Evolutionary conservation across 768 basidiomycete genomes (phyloP).

Genomic region (Russula brevipes): DNA sequence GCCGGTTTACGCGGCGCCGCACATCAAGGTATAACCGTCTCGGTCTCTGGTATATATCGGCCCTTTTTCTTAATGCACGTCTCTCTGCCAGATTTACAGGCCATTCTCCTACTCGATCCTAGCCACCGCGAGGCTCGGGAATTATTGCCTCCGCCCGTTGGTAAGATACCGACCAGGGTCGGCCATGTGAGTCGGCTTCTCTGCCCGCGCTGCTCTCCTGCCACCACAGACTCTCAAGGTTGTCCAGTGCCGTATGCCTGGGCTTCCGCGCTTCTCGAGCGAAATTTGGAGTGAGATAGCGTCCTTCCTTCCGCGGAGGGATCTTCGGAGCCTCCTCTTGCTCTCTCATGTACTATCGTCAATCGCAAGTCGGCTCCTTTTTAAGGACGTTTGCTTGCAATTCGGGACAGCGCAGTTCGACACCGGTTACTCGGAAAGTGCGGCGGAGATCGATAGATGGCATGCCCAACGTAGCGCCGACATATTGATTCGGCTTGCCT

Average conservation of each 20-base stretch:
- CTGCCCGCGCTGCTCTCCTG: conserved; percentile 32
- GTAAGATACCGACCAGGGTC: not conserved
- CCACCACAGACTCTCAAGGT: not conserved
- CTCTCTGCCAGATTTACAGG: conserved; percentile 50
- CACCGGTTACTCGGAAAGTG: conserved; percentile 30
- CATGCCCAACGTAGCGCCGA: conserved; percentile 66
- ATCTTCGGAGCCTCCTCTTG: conserved; percentile 58
- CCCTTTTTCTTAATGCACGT: not conserved
- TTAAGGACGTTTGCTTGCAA: conserved; percentile 58
- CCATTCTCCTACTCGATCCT: conserved; percentile 55
- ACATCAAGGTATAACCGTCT: conserved; percentile 48
- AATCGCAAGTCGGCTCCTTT: conserved; percentile 63
- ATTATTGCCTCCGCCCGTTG: conserved; percentile 43
- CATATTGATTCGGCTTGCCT: conserved; percentile 61
- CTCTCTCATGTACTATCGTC: conserved; percentile 64
- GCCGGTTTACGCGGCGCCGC: conserved; percentile 56
- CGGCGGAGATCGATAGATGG: conserved; percentile 40
- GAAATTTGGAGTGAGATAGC: conserved; percentile 74
- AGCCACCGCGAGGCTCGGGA: conserved; percentile 65
- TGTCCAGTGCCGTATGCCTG: conserved; percentile 34
- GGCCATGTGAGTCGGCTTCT: conserved; percentile 45
- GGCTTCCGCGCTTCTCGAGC: conserved; percentile 52
- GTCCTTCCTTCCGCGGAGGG: conserved; percentile 53
- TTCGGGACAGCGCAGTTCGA: conserved; percentile 39
- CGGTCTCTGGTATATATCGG: not conserved